Base-by-base conservation (phyloP, 352 stramenopile species). In the Phytophthora ohioensis region DNA sequence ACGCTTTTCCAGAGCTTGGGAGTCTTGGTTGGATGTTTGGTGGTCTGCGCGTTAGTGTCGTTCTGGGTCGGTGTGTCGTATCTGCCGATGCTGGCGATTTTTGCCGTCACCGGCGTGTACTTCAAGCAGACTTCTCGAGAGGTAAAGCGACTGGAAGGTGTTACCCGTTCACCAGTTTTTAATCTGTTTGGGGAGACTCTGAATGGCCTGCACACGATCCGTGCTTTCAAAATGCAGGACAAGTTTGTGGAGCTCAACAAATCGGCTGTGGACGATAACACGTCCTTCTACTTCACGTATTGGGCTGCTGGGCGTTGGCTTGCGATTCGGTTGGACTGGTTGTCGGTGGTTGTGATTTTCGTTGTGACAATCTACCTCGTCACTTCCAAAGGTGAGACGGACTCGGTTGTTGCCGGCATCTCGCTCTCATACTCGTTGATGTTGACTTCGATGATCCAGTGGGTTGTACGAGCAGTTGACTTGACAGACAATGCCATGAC, bases 121-220 rank as follows among this genome's bases (percentile, higher is more conserved):
- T 98, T 96, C 71, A 87, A 97, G 52, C 71, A 79, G 41, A 91
- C 75, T 5, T 80, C 87, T 57, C 75, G 78, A 2, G 94, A 98
- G 56, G 76, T 98, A 3, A 98, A 98, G 79, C 85, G 95, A 7
- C 79, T 99, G 36, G 97, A 99, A 69, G 91, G 88, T 3, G 69
- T 98, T n/a, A 79, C 64, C 9, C 76, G 78, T n/a, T 78, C 89
- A 13, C 97, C 97, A 6, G 90, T 99, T 27, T 99, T 97, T 75
- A 87, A 87, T 3, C 78, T 98, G 57, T 87, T 98, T 34, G 81
- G 82, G 7, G 94, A 99, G 77, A 98, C 84, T 9, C 69, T 99
- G 12, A 87, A 79, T 46, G 97, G 97, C 6, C 77, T 98, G 21
- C 64, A 90, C 1, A 98, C 90, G 11, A 98, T 99, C 21, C 88